A percentile compares a stretch with the other conserved stretches of the same genome.
These are phyloP conservation scores for Inonotus obliquus DNA, from an alignment of 1,284 basidiomycete genomes.

Conservation along the genomic window DNA sequence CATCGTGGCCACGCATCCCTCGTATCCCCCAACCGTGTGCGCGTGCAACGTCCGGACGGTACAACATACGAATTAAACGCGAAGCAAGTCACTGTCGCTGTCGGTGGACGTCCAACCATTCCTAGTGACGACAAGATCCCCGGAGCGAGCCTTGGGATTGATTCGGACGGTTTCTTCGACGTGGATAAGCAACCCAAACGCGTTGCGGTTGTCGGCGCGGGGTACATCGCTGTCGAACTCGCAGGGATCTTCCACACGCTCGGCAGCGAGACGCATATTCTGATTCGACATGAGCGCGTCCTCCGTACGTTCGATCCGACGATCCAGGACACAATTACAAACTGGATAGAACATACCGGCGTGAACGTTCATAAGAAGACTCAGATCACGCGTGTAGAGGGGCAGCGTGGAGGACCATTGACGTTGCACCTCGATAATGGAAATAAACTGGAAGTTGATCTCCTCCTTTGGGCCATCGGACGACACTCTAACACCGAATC, in stretches of 20 bases:
- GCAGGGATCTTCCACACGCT: conserved; percentile 86
- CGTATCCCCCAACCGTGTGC: conserved; percentile 57
- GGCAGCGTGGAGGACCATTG: conserved; percentile 56
- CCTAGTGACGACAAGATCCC: conserved; percentile 83
- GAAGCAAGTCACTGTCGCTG: conserved; percentile 80
- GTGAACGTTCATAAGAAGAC: conserved; percentile 82
- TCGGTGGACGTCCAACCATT: conserved; percentile 80
- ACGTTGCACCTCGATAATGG: conserved; percentile 70
- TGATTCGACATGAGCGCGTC: conserved; percentile 88
- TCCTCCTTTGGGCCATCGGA: conserved; percentile 93
- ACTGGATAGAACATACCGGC: conserved; percentile 93
- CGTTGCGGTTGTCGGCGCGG: conserved; percentile 92
- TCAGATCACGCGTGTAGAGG: conserved; percentile 75
- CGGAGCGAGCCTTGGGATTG: conserved; percentile 86
- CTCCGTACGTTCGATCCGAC: conserved; percentile 91
- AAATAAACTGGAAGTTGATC: conserved; percentile 81
- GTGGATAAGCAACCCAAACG: conserved; percentile 88
- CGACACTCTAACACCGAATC: conserved; percentile 77
- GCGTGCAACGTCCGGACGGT: conserved; percentile 64
- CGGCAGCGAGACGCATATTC: conserved; percentile 85
- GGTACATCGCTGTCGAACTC: conserved; percentile 96
- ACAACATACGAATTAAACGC: conserved; percentile 64
- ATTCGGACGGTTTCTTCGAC: conserved; percentile 96
- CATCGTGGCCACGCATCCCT: conserved; percentile 80
- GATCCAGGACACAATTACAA: conserved; percentile 82